phyloP scores from a whole-genome alignment of 768 basidiomycete species.

The Sporobolomyces pararoseus region DNA sequence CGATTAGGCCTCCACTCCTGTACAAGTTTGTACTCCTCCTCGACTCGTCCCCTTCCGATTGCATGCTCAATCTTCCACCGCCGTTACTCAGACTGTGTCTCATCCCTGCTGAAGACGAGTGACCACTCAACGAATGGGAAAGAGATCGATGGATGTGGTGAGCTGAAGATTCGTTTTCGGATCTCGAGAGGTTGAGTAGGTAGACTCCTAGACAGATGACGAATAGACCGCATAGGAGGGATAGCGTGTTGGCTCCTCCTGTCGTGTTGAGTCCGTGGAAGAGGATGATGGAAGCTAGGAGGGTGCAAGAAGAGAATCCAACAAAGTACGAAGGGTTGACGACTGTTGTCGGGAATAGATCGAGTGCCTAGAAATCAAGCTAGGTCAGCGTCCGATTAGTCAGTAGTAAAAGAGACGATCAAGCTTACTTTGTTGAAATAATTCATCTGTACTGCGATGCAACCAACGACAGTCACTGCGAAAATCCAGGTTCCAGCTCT shows the following conservation, averaged over 20 bases:
- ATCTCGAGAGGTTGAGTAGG: conserved; percentile 56
- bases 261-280: conserved; percentile 96
- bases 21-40: conserved; percentile 7
- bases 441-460: conserved; percentile 74
- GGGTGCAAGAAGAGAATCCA: conserved; percentile 88
- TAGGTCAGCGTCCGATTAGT: background rate
- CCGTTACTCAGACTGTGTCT: conserved; percentile 8
- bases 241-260: conserved; percentile 72
- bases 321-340: conserved; percentile 66
- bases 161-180: conserved; percentile 33
- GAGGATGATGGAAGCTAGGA: conserved; percentile 88
- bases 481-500: conserved; percentile 97
- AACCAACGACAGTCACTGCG: conserved; percentile 70
- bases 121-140: conserved; percentile 46
- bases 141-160: background rate
- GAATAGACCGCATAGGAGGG: conserved; percentile 81
- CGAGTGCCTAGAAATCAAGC: conserved; percentile 22
- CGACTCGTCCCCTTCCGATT: conserved; percentile 7
- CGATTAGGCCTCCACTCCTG: conserved; percentile 18
- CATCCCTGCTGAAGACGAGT: conserved; percentile 23
- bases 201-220: conserved; percentile 97
- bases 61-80: conserved; percentile 25
- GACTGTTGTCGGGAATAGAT: conserved; percentile 40
- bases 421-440: conserved; percentile 68
- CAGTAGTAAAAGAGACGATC: background rate